phyloP scores from a whole-genome alignment of 352 stramenopile species.

The Phytophthora multivora region DNA sequence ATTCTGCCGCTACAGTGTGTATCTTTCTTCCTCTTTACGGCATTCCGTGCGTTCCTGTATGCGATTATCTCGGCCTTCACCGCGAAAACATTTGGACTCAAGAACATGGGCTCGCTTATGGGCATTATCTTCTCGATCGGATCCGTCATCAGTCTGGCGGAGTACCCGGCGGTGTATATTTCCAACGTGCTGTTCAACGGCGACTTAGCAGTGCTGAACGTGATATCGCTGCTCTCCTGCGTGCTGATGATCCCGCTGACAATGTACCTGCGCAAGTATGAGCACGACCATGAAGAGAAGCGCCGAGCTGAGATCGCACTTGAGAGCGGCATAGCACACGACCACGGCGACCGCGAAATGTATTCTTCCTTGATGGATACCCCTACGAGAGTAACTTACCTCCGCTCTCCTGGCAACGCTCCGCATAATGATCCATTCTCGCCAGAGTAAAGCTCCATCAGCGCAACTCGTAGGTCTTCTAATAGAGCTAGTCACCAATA shows the following conservation, averaged over 20 bases:
- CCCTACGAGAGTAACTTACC: constrained; percentile 51
- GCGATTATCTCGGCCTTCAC: constrained; percentile 87
- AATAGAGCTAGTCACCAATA: constrained; percentile 16
- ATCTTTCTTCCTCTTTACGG: constrained; percentile 83
- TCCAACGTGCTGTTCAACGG: constrained; percentile 68
- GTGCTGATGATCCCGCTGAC: constrained; percentile 67
- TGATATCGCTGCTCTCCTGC: constrained; percentile 53
- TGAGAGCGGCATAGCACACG: constrained; percentile 20
- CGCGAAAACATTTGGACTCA: constrained; percentile 86
- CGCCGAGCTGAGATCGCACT: constrained; percentile 40
- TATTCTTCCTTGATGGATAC: constrained; percentile 56
- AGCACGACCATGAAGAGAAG: constrained; percentile 46
- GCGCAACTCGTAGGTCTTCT: constrained; percentile 11
- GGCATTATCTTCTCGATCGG: constrained; percentile 84
- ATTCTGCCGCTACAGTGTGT: constrained; percentile 65
- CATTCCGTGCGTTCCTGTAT: constrained; percentile 87
- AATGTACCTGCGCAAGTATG: constrained; percentile 58
- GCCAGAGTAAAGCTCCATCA: constrained; percentile 20
- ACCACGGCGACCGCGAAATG: constrained; percentile 28
- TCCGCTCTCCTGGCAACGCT: constrained; percentile 55
- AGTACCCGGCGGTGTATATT: constrained; percentile 79
- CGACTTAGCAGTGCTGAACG: constrained; percentile 61
- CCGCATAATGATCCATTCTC: constrained; percentile 33
- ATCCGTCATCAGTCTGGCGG: constrained; percentile 71
- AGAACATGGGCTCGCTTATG: constrained; percentile 83